Conservation (phyloP, 345 rosid species). For the Dipteronia sinensis region DNA sequence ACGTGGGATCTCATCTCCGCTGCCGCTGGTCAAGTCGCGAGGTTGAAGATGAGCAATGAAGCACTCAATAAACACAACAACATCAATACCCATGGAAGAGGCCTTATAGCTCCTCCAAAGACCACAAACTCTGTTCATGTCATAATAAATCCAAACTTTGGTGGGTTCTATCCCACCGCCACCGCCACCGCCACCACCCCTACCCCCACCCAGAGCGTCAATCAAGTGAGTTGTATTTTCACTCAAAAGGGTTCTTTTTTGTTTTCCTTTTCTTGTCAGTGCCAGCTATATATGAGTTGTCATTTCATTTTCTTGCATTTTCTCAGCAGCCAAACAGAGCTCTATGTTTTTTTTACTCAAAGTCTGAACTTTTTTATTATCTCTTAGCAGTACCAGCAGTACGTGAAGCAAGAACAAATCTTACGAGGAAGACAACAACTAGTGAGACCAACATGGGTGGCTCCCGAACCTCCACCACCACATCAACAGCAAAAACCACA, state of each 20-base stretch:
- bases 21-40: slow-evolving; percentile 77
- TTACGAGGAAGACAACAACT: slow-evolving; percentile 28
- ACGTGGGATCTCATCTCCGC: slow-evolving; percentile 66
- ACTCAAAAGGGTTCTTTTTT: not conserved
- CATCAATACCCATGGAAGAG: not conserved
- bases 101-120: slow-evolving; percentile 11
- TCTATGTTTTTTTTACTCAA: too few species aligned
- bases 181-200: slow-evolving; percentile 1
- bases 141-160: slow-evolving; percentile 22
- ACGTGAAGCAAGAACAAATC: slow-evolving; percentile 18
- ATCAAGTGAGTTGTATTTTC: slow-evolving; percentile 23
- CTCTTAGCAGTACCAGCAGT: slow-evolving; percentile 11
- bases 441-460: slow-evolving; percentile 14
- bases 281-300: not conserved
- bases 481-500: slow-evolving; percentile 22
- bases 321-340: not conserved
- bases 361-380: too few species aligned
- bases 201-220: not conserved
- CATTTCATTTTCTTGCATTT: not conserved
- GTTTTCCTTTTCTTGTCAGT: not conserved
- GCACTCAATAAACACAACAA: slow-evolving; percentile 19
- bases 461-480: slow-evolving; percentile 17
- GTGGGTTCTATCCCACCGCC: slow-evolving; percentile 23
- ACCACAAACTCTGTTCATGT: slow-evolving; percentile 17
- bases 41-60: slow-evolving; percentile 42